Evolutionary conservation across 345 rosid genomes (phyloP).

Genomic region (Corchorus capsularis): DNA sequence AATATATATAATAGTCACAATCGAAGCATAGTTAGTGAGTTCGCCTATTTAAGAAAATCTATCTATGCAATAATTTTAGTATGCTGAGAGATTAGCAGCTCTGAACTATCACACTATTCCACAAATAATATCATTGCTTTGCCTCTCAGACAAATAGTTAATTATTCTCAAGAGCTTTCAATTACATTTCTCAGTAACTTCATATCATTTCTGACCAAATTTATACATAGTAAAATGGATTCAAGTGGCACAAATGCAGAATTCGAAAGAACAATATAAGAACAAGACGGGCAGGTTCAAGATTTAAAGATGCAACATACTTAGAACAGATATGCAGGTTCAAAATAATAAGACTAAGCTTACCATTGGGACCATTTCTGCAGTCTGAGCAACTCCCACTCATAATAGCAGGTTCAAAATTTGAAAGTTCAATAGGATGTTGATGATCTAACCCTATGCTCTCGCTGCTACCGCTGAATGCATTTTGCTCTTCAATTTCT

Average conservation of each 20-base stretch:
- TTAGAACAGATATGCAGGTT: background rate
- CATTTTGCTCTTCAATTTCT: slow-evolving; percentile 45
- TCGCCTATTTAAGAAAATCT: no score
- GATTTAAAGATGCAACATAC: background rate
- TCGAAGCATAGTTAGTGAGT: no score
- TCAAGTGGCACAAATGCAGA: background rate
- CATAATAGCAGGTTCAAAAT: slow-evolving; percentile 44
- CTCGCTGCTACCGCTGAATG: slow-evolving; percentile 44
- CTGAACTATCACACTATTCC: no score
- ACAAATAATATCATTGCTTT: no score
- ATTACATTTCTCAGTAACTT: background rate
- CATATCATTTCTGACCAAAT: background rate
- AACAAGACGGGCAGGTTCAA: background rate
- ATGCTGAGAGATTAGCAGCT: no score
- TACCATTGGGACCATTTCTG: slow-evolving; percentile 29
- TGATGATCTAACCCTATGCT: slow-evolving; percentile 40
- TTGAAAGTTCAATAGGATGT: slow-evolving; percentile 36
- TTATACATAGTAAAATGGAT: background rate
- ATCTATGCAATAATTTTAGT: no score
- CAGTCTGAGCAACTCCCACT: slow-evolving; percentile 42
- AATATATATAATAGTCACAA: no score
- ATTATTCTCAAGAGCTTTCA: background rate
- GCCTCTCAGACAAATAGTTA: background rate
- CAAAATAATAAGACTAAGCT: slow-evolving; percentile 4
- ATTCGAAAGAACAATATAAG: no score